Evolutionary conservation across 1,284 basidiomycete species (phyloP), one percentile per base, ranked within the genome.

Genomic region (Sporisorium graminicola): DNA sequence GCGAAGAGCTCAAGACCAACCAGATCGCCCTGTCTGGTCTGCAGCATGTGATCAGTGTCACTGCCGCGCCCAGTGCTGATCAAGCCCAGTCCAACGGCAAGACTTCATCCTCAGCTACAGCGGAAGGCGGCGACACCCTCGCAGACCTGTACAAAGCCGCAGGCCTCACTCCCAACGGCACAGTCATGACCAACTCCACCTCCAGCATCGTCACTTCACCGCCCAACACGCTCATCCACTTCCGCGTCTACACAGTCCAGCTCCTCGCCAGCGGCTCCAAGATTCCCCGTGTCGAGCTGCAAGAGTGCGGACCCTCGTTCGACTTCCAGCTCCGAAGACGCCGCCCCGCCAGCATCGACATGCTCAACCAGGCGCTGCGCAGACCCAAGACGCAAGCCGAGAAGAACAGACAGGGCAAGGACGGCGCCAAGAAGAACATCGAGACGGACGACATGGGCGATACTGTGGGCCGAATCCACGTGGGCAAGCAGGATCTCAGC

Each of bases 381-480:
- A 88, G 92, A 70, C 93, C 94, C 51, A 98, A 95, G 88, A 82
- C 97, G 73, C 92, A 92, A 87, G 94, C 94, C 88, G 76, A 84
- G 77, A 79, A 75, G 76, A 84, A 78, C 68, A 89, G 89, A 77
- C 93, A 94, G 87, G 84, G 84, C 62, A 95, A 94, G 89, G 67
- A 75, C 6, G 90, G 90, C 87, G 95, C 94, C 90, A 98, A 98
- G 86, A 87, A 87, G 82, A 88, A 87, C 69, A 86, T 95, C 86
- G 94, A 97, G 88, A 94, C 95, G 74, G 96, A 99, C 88, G 94
- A 94, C 86, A 98, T 98, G 96, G 96, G 96, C 65, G 94, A 99
- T 86, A 87, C 95, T 87, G 90, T 96, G 75, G 96, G 95, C 52
- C 89, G 91, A 68, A 90, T 99, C 58, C 96, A 98, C 86, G 86